Conservation (phyloP, 108 stramenopile genomes). For the Pseudonitzschia multiseries region DNA sequence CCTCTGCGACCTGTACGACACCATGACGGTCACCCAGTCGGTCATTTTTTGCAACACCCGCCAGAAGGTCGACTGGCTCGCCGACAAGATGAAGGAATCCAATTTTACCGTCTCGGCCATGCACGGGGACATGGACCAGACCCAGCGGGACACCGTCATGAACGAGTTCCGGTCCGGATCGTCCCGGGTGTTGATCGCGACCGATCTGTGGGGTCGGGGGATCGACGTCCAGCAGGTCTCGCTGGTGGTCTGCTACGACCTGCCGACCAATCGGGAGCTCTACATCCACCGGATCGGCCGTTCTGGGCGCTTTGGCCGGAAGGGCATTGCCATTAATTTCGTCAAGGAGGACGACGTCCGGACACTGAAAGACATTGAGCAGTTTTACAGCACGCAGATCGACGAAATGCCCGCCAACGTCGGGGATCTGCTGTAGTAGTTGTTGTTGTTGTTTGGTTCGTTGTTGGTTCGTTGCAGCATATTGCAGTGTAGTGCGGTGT, state of each 20-base stretch:
- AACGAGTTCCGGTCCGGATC: conserved; percentile 96
- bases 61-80: conserved; percentile 97
- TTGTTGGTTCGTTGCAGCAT: too few relatives aligned
- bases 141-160: conserved; percentile 93
- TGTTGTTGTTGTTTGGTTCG: too few relatives aligned
- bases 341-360: conserved; percentile 91
- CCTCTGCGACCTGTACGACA: conserved; percentile 98
- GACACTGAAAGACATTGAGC: conserved; percentile 94
- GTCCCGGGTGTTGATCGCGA: conserved; percentile 96
- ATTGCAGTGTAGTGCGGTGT: too few relatives aligned
- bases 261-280: conserved; percentile 94
- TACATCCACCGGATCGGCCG: conserved; percentile 99
- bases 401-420: conserved; percentile 97
- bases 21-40: conserved; percentile 97
- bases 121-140: conserved; percentile 98
- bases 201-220: conserved; percentile 98
- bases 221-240: conserved; percentile 99
- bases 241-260: conserved; percentile 97
- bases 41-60: conserved; percentile 99
- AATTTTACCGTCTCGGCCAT: conserved; percentile 97
- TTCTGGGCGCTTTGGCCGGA: conserved; percentile 96
- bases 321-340: conserved; percentile 99
- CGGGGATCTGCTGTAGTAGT: conserved; percentile 81
- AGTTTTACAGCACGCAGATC: conserved; percentile 95
- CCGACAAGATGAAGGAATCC: conserved; percentile 92